Percentiles rank a stretch among this genome's conserved stretches.
Evolutionary conservation across 2,329 filamentous ascomycete genomes (phyloP).

Genomic region (Phaeophleospora eucalypticola): DNA sequence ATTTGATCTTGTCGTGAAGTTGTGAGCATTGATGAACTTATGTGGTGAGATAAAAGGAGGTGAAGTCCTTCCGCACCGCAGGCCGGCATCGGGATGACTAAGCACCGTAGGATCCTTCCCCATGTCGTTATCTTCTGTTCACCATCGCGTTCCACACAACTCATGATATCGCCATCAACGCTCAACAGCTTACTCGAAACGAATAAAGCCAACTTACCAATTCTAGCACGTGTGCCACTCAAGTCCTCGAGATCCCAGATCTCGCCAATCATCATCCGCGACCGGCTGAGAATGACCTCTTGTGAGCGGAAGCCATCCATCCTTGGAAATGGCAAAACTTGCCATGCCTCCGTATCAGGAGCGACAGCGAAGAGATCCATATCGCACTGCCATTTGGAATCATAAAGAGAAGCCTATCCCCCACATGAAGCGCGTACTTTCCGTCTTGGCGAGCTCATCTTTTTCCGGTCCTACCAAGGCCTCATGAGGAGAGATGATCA

Average conservation of each 20-base stretch:
- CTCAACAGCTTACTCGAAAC: slow-evolving; percentile 46
- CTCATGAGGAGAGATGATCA: slow-evolving; percentile 51
- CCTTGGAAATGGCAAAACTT: slow-evolving; percentile 34
- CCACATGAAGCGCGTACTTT: slow-evolving; percentile 6
- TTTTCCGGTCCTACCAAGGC: slow-evolving; percentile 44
- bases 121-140: too few relatives aligned
- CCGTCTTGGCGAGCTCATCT: slow-evolving; percentile 3
- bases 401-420: slow-evolving; percentile 4
- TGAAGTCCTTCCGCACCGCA: too few relatives aligned
- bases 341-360: slow-evolving; percentile 20
- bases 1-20: too few relatives aligned
- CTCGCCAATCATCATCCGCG: slow-evolving; percentile 51
- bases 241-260: slow-evolving; percentile 47
- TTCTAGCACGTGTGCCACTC: slow-evolving; percentile 36
- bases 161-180: slow-evolving; percentile 37
- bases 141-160: too few relatives aligned
- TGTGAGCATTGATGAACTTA: too few relatives aligned
- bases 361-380: slow-evolving; percentile 12
- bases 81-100: too few relatives aligned
- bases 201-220: slow-evolving; percentile 46
- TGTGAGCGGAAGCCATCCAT: slow-evolving; percentile 33
- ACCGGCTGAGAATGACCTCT: slow-evolving; percentile 46
- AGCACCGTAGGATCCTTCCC: too few relatives aligned
- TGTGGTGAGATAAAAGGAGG: too few relatives aligned
- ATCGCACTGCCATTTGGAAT: slow-evolving; percentile 12